Evolutionary conservation across 257 asterid genomes (phyloP).

Genomic region (Capsicum rhomboideum): DNA sequence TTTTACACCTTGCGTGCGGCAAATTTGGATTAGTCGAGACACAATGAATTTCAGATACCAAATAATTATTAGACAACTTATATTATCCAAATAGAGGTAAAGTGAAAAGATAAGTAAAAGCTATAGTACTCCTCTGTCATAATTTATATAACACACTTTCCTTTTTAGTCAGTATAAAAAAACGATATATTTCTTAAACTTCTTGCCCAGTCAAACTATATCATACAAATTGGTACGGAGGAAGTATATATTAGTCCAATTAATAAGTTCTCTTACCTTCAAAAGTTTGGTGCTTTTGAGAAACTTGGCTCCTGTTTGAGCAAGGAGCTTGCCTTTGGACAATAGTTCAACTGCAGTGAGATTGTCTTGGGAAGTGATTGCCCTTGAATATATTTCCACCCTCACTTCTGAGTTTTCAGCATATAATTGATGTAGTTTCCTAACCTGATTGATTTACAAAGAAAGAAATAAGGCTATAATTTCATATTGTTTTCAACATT

Average conservation of each 20-base stretch:
- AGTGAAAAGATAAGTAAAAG: not conserved
- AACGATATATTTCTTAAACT: no score
- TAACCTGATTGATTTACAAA: not conserved
- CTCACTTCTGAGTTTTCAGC: constrained; percentile 46
- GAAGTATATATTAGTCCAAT: not conserved
- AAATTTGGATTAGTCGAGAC: not conserved
- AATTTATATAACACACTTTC: no score
- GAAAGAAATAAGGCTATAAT: not conserved
- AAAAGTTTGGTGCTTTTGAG: constrained; percentile 26
- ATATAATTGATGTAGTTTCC: constrained; percentile 25
- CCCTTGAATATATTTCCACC: constrained; percentile 33
- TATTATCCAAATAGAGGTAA: not conserved
- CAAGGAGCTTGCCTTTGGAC: constrained; percentile 35
- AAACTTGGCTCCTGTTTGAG: constrained; percentile 49
- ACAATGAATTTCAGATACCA: not conserved
- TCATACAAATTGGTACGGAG: no score
- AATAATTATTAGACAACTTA: not conserved
- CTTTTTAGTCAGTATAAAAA: no score
- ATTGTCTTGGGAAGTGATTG: constrained; percentile 17
- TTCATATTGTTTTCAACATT: not conserved
- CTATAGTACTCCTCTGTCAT: not conserved
- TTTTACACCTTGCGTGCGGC: no score
- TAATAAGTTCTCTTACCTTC: not conserved
- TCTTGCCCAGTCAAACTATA: no score
- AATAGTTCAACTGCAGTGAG: constrained; percentile 20